Evolutionary conservation across 306 rosid species (phyloP), one percentile per base, ranked within the genome.

Genomic region (Vicia faba): DNA sequence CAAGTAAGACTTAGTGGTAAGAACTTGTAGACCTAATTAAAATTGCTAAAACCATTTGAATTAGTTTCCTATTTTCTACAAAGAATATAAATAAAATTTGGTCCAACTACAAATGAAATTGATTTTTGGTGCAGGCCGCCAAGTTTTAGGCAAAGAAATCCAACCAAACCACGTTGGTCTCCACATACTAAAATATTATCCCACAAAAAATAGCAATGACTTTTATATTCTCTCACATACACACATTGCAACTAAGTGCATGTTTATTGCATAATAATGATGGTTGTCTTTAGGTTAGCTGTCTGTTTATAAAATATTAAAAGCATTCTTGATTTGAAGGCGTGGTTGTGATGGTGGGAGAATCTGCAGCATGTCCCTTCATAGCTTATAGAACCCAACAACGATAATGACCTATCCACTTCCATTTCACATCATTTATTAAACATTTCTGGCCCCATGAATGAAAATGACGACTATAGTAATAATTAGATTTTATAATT

Each of bases 261-360:
- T 71, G 40, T 59, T 71, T 19, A 78, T 63, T 45, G 74, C 67
- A 19, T 38, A 33, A 15, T 72, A 54, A 66, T 64, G 25, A 65
- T 62, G n/a, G 8, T 76, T 70, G 83, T 78, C 78, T 78, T 62
- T 46, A 55, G 64, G 50, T 62, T 45, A 20, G 64, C 35, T 16
- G 58, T 3, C 39, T 31, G 53, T 74, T 66, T 51, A 63, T 39
- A 71, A 72, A 62, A 70, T 15, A 58, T 48, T 72, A 26, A 63
- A 64, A 79, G 62, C 67, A 63, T 49, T 79, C 81, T 80, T 75
- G 70, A 84, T 77, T 83, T 85, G 69, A 81, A 72, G 88, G 69
- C 19, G 54, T 65, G 66, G 81, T 83, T 71, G 82, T 50, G 71
- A 83, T 75, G 69, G 74, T 68, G 57, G 72, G 70, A 45, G 75